Evolutionary conservation across 1,139 yeast genomes (phyloP).

Genomic region (Nakaseomyces glabratus): DNA sequence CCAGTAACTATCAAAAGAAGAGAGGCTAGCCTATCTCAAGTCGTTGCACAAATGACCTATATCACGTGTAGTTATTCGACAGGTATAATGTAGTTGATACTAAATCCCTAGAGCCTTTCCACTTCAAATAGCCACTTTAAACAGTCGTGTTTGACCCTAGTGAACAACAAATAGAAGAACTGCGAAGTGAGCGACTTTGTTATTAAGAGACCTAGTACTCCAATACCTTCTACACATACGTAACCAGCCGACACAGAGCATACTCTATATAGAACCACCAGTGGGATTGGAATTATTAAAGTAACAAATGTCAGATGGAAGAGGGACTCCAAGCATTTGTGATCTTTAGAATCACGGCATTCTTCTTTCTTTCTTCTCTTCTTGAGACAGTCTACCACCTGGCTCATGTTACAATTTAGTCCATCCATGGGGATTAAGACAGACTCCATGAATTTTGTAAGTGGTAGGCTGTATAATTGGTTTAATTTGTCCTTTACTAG

Average conservation of each 20-base stretch:
- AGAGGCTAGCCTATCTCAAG: too few species aligned
- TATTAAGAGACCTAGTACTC: background rate
- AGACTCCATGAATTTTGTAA: background rate
- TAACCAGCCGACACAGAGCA: background rate
- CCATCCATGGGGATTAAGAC: background rate
- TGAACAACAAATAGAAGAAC: background rate
- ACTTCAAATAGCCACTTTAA: conserved; percentile 1
- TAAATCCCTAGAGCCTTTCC: too few species aligned
- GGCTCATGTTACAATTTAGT: background rate
- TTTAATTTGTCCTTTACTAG: background rate
- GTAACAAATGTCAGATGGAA: background rate
- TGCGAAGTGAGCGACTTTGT: background rate
- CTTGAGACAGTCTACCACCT: background rate
- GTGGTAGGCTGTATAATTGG: background rate
- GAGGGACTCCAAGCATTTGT: conserved; percentile 1
- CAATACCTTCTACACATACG: background rate
- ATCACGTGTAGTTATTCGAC: too few species aligned
- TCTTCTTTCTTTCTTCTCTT: conserved; percentile 2
- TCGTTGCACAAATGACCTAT: too few species aligned
- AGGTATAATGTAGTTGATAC: too few species aligned
- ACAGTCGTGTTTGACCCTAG: conserved; percentile 3
- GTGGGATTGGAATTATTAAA: background rate
- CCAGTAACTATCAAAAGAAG: too few species aligned
- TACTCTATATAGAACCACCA: background rate
- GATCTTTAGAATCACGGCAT: background rate